These are phyloP conservation scores for Allomyces macrogynus DNA, from an alignment of 192 early-diverging fungal genomes.

Conservation along the genomic window DNA sequence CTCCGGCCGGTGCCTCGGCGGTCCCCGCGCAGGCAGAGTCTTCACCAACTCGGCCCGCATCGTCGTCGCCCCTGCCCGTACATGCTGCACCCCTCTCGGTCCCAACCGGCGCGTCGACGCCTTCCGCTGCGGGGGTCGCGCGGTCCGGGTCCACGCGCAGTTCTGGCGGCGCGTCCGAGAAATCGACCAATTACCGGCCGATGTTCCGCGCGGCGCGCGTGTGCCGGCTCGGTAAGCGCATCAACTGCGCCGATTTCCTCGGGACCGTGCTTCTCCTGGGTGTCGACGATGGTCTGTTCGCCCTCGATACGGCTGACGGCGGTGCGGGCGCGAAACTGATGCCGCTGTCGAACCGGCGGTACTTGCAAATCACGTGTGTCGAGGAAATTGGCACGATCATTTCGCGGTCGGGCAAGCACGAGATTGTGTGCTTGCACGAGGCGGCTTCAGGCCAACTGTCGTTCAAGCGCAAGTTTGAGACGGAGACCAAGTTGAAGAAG, in stretches of 20 bases:
- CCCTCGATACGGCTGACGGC: background rate
- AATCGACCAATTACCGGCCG: background rate
- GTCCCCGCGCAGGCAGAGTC: background rate
- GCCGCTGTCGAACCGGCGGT: constrained; percentile 3
- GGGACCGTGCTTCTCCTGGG: constrained; percentile 4
- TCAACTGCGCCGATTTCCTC: constrained; percentile 5
- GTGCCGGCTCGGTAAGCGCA: background rate
- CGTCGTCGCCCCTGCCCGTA: background rate
- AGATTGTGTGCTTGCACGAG: constrained; percentile 3
- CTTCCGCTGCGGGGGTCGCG: background rate
- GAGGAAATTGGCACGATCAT: constrained; percentile 6
- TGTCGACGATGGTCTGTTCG: constrained; percentile 6
- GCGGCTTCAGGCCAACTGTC: background rate
- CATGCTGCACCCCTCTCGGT: no score
- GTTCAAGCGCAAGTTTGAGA: constrained; percentile 22
- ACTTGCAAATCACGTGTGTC: constrained; percentile 5
- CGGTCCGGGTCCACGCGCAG: no score
- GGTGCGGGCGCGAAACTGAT: background rate
- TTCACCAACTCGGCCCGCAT: no score
- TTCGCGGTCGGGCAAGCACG: constrained; percentile 7
- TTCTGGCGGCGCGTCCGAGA: no score
- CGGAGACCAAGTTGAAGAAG: constrained; percentile 26
- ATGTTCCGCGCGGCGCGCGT: constrained; percentile 1
- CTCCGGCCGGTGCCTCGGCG: background rate
- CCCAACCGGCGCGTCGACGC: background rate